A percentile compares a stretch with the other conserved stretches of the same genome.
phyloP scores from a whole-genome alignment of 2,329 filamentous ascomycete genomes.

The Stylonectria norvegica region DNA sequence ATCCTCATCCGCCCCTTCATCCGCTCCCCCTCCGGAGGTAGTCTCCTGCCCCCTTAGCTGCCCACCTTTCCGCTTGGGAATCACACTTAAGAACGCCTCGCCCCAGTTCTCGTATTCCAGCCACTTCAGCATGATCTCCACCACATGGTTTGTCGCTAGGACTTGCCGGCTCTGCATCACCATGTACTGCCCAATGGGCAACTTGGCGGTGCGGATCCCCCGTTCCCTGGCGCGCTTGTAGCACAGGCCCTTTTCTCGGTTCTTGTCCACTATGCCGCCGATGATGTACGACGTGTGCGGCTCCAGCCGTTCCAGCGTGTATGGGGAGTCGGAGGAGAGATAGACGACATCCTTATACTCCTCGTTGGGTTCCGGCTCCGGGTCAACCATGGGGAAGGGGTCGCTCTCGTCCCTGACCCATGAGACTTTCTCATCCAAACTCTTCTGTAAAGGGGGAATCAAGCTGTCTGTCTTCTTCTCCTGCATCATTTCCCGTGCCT shows the following conservation, averaged over 20 bases:
- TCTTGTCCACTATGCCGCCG: slow-evolving; percentile 92
- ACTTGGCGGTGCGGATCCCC: slow-evolving; percentile 80
- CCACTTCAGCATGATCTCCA: slow-evolving; percentile 96
- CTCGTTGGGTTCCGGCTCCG: slow-evolving; percentile 31
- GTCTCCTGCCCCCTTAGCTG: slow-evolving; percentile 50
- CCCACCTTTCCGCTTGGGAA: slow-evolving; percentile 87
- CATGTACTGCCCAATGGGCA: slow-evolving; percentile 95
- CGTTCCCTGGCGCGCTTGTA: slow-evolving; percentile 73
- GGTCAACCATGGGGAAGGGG: slow-evolving; percentile 33
- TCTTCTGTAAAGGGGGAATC: slow-evolving; percentile 53
- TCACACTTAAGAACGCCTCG: slow-evolving; percentile 79
- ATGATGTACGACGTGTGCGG: slow-evolving; percentile 90
- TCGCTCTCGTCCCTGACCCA: slow-evolving; percentile 33
- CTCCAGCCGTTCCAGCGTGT: slow-evolving; percentile 78
- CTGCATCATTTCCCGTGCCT: slow-evolving; percentile 66
- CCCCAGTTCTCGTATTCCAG: slow-evolving; percentile 89
- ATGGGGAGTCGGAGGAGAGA: slow-evolving; percentile 84
- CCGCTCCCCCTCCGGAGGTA: slow-evolving; percentile 20
- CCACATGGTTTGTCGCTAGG: slow-evolving; percentile 89
- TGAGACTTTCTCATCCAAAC: slow-evolving; percentile 26
- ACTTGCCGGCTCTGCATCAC: slow-evolving; percentile 84
- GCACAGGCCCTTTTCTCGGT: slow-evolving; percentile 92
- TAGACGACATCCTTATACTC: slow-evolving; percentile 64
- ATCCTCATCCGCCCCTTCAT: slow-evolving; percentile 26
- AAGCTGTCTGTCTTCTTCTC: slow-evolving; percentile 53